Evolutionary conservation across 2,329 filamentous ascomycete genomes (phyloP).

Genomic region (Paecilomyces formosus): DNA sequence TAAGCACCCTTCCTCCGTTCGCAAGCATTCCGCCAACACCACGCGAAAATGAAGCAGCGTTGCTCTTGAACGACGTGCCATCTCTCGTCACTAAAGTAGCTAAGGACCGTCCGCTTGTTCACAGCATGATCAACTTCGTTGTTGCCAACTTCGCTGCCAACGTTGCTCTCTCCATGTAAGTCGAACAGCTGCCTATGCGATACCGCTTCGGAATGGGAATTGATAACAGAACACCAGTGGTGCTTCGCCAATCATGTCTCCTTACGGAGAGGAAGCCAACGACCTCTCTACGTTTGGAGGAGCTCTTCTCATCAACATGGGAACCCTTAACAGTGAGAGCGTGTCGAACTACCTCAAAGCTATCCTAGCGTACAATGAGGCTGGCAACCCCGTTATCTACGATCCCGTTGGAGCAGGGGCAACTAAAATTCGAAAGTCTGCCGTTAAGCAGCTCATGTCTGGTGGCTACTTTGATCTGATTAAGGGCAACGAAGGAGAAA

Average conservation of each 20-base stretch:
- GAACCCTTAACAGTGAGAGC: conserved; percentile 72
- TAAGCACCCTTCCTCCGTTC: conserved; percentile 37
- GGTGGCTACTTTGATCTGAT: conserved; percentile 77
- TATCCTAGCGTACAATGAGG: conserved; percentile 71
- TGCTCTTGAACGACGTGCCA: conserved; percentile 30
- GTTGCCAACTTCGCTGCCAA: conserved; percentile 95
- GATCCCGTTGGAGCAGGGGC: conserved; percentile 90
- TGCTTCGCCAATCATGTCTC: conserved; percentile 90
- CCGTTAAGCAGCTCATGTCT: conserved; percentile 63
- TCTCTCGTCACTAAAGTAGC: conserved; percentile 55
- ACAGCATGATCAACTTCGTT: conserved; percentile 97
- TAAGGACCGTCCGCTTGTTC: conserved; percentile 62
- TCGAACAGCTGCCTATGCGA: not conserved
- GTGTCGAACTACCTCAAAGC: conserved; percentile 66
- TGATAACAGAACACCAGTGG: conserved; percentile 42
- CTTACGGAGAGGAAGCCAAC: conserved; percentile 70
- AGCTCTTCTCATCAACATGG: conserved; percentile 88
- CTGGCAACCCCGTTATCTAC: conserved; percentile 67
- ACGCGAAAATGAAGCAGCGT: conserved; percentile 17
- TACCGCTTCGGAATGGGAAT: not conserved
- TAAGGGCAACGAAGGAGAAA: conserved; percentile 91
- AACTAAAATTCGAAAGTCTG: conserved; percentile 62
- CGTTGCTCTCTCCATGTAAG: conserved; percentile 65
- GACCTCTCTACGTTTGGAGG: conserved; percentile 74
- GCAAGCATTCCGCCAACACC: conserved; percentile 21